Evolutionary conservation across 2,329 filamentous ascomycete species (phyloP), one percentile per base, ranked within the genome.

Genomic region (Arthrobotrys entomopaga): DNA sequence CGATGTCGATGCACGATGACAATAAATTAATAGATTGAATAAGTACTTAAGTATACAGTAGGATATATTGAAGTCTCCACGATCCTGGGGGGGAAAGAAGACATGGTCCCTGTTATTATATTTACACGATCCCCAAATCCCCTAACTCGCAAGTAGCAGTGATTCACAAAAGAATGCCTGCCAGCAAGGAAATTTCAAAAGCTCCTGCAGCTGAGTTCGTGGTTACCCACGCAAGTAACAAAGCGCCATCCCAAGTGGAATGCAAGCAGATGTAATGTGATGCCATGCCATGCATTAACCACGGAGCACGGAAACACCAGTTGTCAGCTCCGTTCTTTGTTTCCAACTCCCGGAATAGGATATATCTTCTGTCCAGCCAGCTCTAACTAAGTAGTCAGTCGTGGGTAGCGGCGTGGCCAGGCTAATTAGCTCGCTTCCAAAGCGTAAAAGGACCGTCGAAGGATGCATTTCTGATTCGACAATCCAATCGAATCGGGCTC

Each of bases 241-340:
- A 43, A 22, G n/a, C 7, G 38, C 53, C 16, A 20, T 57, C 16
- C 38, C 40, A 48, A 11, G 40, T 56, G 50, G 60, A 65, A 65
- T 64, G 59, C 48, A 38, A 6, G 29, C 29, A 34, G 29, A 34
- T 34, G 29, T 34, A 34, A 34, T 34, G 29, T 34, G 29, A 24
- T 43, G 53, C 43, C 29, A 65, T 65, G 60, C 49, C 60, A 65
- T 65, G 60, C 60, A 52, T 63, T 26, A 46, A 22, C 15, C 1
- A 26, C 29, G 34, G 53, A n/a, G 53, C 53, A 57, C 53, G 29
- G 34, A 26, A 65, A 56, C 49, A 43, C 22, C 50, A 52, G 49
- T 22, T 22, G 26, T 57, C 53, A 57, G 53, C 53, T 24, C 34
- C 8, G 2, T 49, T 50, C 53, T 26, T 34, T 34, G 26, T 43